Base-by-base conservation (phyloP, 208 protist species). In the Herpetomonas tarakana region DNA sequence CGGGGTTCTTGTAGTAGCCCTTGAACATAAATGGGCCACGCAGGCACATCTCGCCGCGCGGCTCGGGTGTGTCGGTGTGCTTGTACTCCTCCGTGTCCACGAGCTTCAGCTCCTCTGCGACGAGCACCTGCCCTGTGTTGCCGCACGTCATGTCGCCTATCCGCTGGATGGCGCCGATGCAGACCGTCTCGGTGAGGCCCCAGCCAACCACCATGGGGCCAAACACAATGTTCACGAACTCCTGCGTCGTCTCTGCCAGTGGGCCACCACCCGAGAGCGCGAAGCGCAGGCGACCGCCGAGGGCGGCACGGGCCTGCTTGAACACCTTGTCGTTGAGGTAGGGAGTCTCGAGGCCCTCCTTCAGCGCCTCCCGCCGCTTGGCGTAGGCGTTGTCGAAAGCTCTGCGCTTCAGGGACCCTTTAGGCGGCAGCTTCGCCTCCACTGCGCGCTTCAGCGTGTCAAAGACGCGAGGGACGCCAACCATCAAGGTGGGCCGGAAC, bases 1-100 rank as follows among this genome's bases (percentile, higher is more conserved):
- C 79, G 7, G 80, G 73, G 57, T 97, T 81, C 62, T 90, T 92
- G 71, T 96, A 93, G 76, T 98, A 98, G n/a, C 91, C 92, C 55
- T 88, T 87, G 54, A 92, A 90, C 14, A 96, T 56, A 60, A 79
- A 81, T 0, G 84, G 81, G 0, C 87, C 88, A 44, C 91, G 78
- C 18, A 97, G 58, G 57, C 74, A 78, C 28, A 98, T 81, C 64
- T 98, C 92, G 29, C 83, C 85, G 14, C 83, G 75, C 19, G 84
- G 82, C 27, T 84, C 51, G 1, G 68, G 73, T 27, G 14, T 69
- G 51, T 88, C 71, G 0, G 67, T 75, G 61, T 85, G 74, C 26
- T 69, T 72, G 62, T 80, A 82, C 29, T 82, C 65, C 21, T 84
- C 77, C 3, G 88, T 78, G 56, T 94, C 85, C 3, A 81, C 66